phyloP scores from a whole-genome alignment of 352 stramenopile genomes.

The Peronospora farinosa region DNA sequence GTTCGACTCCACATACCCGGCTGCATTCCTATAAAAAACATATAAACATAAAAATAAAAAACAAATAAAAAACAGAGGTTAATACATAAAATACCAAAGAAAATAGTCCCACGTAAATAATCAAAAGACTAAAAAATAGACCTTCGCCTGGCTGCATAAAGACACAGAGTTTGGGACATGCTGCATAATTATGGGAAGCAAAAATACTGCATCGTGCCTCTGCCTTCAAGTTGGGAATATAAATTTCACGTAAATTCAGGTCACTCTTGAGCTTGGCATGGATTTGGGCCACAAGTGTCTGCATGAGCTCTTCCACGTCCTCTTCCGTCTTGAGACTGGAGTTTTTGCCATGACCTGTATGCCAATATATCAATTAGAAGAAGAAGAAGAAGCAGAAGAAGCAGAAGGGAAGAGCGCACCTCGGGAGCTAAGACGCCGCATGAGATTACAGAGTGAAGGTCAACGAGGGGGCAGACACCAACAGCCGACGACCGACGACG shows the following conservation, averaged over 20 bases:
- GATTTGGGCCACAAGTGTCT: constrained; percentile 77
- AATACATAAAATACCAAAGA: no score
- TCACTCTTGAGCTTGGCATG: constrained; percentile 84
- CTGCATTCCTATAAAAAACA: constrained; percentile 48
- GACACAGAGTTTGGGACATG: constrained; percentile 72
- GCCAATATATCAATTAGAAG: constrained; percentile 2
- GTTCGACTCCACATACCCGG: constrained; percentile 65
- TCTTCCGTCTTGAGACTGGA: constrained; percentile 78
- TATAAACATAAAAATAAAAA: neutral
- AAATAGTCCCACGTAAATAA: neutral
- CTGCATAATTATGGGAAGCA: constrained; percentile 72
- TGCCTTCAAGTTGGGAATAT: constrained; percentile 84
- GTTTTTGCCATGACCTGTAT: constrained; percentile 44
- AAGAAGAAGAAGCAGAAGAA: neutral
- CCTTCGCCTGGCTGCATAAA: constrained; percentile 73
- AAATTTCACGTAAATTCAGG: constrained; percentile 76
- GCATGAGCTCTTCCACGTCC: constrained; percentile 80
- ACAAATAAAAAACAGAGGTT: neutral
- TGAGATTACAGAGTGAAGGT: constrained; percentile 6
- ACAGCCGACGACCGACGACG: constrained; percentile 13
- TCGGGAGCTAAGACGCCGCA: constrained; percentile 55
- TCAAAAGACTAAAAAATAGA: constrained; percentile 2
- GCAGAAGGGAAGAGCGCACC: constrained; percentile 17
- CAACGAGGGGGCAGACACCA: constrained; percentile 1
- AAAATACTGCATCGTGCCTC: constrained; percentile 86